Evolutionary conservation across 148 eudicot genomes (phyloP).

Genomic region (Chenopodium berlandieri): DNA sequence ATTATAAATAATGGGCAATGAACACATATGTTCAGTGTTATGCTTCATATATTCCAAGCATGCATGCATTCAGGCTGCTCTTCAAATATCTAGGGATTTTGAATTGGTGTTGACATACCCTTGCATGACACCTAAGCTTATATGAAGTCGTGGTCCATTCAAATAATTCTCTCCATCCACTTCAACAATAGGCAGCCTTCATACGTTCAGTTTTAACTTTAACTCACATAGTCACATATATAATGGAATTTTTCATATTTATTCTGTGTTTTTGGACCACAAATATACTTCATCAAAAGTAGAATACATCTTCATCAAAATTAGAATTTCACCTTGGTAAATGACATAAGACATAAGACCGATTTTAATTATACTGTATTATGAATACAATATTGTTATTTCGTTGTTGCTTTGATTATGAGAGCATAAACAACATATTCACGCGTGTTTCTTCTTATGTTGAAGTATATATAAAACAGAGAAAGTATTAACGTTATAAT

Average conservation of each 20-base stretch:
- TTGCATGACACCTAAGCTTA: background rate
- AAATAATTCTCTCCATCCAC: background rate
- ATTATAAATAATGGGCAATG: background rate
- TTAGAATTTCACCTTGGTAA: too few species aligned
- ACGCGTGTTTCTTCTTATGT: too few species aligned
- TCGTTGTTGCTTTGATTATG: too few species aligned
- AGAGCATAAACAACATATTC: too few species aligned
- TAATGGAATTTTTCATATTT: too few species aligned
- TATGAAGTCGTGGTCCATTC: background rate
- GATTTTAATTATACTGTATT: too few species aligned
- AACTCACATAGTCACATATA: too few species aligned
- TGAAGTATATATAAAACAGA: background rate
- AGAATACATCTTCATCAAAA: too few species aligned
- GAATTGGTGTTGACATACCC: background rate
- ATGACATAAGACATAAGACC: too few species aligned
- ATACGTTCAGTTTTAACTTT: too few species aligned
- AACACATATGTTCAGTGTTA: background rate
- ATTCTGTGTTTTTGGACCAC: background rate
- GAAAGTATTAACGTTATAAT: background rate
- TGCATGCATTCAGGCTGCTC: background rate
- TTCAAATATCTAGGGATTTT: background rate
- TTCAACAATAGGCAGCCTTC: background rate
- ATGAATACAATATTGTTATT: too few species aligned
- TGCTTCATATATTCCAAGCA: constrained; percentile 19
- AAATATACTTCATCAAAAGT: too few species aligned